phyloP scores from a whole-genome alignment of 768 basidiomycete genomes.

The Stropharia rugosoannulata region DNA sequence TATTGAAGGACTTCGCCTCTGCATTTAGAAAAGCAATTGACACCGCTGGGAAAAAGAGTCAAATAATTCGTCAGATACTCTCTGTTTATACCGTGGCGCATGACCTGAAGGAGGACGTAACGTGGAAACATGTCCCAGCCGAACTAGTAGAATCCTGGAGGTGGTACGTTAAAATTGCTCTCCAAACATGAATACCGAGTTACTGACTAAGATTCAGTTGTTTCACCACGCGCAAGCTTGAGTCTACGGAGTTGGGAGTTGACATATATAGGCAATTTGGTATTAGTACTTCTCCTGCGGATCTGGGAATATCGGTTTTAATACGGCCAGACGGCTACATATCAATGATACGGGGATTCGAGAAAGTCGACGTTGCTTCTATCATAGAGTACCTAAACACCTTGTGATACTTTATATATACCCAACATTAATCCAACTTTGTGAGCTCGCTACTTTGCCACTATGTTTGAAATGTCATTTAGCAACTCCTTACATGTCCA shows the following conservation, averaged over 20 bases:
- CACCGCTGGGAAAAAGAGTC: not conserved
- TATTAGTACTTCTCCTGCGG: not conserved
- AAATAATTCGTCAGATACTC: not conserved
- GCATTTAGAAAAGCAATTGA: not conserved
- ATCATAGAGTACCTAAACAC: too few species aligned
- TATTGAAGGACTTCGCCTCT: not conserved
- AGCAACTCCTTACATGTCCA: too few species aligned
- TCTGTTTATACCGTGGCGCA: not conserved
- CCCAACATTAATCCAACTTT: too few species aligned
- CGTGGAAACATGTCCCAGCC: constrained; percentile 5
- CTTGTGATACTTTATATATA: too few species aligned
- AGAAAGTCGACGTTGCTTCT: not conserved
- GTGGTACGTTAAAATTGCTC: not conserved
- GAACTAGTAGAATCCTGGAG: constrained; percentile 5
- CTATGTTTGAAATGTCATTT: too few species aligned
- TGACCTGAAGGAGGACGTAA: constrained; percentile 6
- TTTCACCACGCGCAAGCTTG: not conserved
- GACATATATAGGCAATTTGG: constrained; percentile 7
- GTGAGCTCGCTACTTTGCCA: too few species aligned
- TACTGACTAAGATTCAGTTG: not conserved
- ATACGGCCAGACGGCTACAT: constrained; percentile 8
- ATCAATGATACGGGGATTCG: constrained; percentile 1
- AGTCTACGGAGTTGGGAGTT: not conserved
- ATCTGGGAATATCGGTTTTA: not conserved
- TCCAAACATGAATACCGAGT: not conserved